A percentile compares a stretch with the other conserved stretches of the same genome.
These are phyloP conservation scores for Solanum chacoense DNA, from an alignment of 305 asterid species.

Conservation along the genomic window DNA sequence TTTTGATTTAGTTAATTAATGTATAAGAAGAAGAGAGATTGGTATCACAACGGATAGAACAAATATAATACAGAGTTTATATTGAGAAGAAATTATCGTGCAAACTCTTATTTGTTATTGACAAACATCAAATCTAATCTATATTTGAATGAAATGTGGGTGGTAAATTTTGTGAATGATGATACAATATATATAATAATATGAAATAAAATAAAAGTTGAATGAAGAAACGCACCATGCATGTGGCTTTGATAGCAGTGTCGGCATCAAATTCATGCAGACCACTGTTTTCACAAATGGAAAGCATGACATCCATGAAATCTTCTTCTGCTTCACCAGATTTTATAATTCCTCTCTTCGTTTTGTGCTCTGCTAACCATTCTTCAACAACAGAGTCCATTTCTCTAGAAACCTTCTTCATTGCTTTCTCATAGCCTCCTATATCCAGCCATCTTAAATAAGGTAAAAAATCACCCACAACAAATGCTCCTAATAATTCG, in stretches of 20 bases:
- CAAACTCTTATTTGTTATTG: too few species aligned
- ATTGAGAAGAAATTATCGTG: too few species aligned
- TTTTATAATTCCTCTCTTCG: not conserved
- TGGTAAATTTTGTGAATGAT: too few species aligned
- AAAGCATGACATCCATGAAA: conserved; percentile 34
- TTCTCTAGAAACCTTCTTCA: conserved; percentile 22
- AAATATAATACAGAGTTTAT: too few species aligned
- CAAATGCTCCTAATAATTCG: conserved; percentile 15
- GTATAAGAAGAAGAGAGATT: too few species aligned
- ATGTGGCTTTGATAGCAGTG: conserved; percentile 33
- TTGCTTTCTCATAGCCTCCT: conserved; percentile 26
- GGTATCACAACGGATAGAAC: too few species aligned
- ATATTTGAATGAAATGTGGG: too few species aligned
- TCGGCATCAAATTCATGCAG: conserved; percentile 19
- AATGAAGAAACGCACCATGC: conserved; percentile 14
- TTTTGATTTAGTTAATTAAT: too few species aligned
- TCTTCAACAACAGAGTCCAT: conserved; percentile 17
- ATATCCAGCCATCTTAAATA: conserved; percentile 30
- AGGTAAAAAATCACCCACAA: conserved; percentile 26
- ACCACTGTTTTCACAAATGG: not conserved
- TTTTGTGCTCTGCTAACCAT: conserved; percentile 37
- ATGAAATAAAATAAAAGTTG: too few species aligned
- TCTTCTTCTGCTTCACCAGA: conserved; percentile 11
- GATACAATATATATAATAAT: too few species aligned
- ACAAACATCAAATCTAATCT: too few species aligned